Percentiles rank a stretch among this genome's conserved stretches.
Evolutionary conservation across 2,329 filamentous ascomycete genomes (phyloP).

Genomic region (Dryadomyces quercivorus): DNA sequence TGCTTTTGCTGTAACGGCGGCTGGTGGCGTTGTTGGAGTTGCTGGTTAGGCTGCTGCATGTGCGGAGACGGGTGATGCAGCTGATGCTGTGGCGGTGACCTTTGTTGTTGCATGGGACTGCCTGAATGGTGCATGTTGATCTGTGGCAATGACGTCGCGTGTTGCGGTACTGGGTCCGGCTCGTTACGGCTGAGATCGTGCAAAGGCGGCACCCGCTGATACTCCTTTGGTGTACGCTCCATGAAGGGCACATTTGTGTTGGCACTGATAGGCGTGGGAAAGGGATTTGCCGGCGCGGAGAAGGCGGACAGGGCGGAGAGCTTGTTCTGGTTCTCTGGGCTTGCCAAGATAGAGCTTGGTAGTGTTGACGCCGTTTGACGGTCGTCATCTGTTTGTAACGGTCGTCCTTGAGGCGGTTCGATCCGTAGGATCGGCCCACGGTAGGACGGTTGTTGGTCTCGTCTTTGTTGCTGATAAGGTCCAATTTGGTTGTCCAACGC

Average conservation of each 20-base stretch:
- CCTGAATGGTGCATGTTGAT: slow-evolving; percentile 38
- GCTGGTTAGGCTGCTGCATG: slow-evolving; percentile 2
- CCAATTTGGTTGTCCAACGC: slow-evolving; percentile 9
- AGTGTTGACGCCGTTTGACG: slow-evolving; percentile 46
- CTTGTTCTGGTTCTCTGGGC: slow-evolving; percentile 42
- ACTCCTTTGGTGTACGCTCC: slow-evolving; percentile 41
- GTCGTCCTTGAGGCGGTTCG: slow-evolving; percentile 47
- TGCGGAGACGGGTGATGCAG: slow-evolving; percentile 3
- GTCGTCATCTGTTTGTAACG: slow-evolving; percentile 44
- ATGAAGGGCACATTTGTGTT: slow-evolving; percentile 26
- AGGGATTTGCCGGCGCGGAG: slow-evolving; percentile 38
- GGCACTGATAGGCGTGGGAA: slow-evolving; percentile 52
- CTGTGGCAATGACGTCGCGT: slow-evolving; percentile 39
- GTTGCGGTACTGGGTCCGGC: slow-evolving; percentile 35
- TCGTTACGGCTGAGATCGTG: slow-evolving; percentile 47
- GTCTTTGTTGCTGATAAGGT: slow-evolving; percentile 28
- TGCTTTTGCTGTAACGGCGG: slow-evolving; percentile 1
- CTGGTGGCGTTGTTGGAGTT: not conserved
- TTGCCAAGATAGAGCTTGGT: slow-evolving; percentile 43
- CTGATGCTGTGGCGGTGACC: slow-evolving; percentile 19
- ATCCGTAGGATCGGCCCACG: slow-evolving; percentile 50
- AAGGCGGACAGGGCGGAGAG: slow-evolving; percentile 43
- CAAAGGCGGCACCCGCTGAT: slow-evolving; percentile 46
- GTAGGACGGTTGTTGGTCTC: slow-evolving; percentile 46
- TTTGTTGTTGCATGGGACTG: slow-evolving; percentile 34